Conservation (phyloP, 2,329 filamentous ascomycete genomes). For the Stylonectria norvegica region DNA sequence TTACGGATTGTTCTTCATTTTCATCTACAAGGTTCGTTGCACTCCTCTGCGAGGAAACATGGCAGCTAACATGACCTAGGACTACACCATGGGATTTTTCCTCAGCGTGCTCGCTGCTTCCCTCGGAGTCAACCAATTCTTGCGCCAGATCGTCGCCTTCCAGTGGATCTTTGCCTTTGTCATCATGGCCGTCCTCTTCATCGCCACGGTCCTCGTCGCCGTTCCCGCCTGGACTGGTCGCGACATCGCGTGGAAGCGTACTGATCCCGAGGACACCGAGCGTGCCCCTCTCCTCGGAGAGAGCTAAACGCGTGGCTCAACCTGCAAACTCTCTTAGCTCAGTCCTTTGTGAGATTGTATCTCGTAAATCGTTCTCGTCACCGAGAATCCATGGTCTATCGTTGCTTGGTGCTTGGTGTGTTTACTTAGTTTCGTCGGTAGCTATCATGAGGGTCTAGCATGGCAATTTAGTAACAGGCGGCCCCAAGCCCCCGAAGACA, state of each 20-base stretch:
- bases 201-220: slow-evolving; percentile 62
- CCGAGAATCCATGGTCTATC: no score
- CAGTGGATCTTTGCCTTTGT: slow-evolving; percentile 93
- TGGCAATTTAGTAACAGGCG: no score
- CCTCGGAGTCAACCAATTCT: slow-evolving; percentile 74
- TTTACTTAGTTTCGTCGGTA: no score
- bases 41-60: background rate
- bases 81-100: slow-evolving; percentile 75
- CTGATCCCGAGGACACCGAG: slow-evolving; percentile 48
- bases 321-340: no score
- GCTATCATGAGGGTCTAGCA: no score
- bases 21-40: slow-evolving; percentile 61
- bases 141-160: slow-evolving; percentile 68
- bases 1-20: slow-evolving; percentile 74
- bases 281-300: slow-evolving; percentile 60
- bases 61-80: slow-evolving; percentile 35
- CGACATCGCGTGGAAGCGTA: slow-evolving; percentile 49
- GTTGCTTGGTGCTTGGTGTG: no score
- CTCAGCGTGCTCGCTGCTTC: slow-evolving; percentile 70
- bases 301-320: no score
- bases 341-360: no score
- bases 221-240: slow-evolving; percentile 61
- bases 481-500: no score
- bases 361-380: no score
- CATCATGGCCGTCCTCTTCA: slow-evolving; percentile 73